phyloP scores from a whole-genome alignment of 148 eudicot species.

The Chenopodium berlandieri region DNA sequence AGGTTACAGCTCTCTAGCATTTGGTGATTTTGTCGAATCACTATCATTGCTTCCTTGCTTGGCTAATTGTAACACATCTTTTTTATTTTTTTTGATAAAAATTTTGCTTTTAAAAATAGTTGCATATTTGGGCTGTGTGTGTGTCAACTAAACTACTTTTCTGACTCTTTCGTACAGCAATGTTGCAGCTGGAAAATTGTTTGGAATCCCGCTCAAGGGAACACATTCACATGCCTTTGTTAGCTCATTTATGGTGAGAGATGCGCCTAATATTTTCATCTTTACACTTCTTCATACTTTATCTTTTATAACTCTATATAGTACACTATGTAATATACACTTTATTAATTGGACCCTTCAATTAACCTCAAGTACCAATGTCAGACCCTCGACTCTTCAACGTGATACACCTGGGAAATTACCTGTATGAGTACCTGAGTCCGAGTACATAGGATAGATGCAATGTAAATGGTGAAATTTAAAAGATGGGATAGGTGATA shows the following conservation, averaged over 20 bases:
- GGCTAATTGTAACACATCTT: background rate
- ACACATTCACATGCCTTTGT: slow-evolving; percentile 99
- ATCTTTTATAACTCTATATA: background rate
- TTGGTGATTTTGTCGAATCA: background rate
- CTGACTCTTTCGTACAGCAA: slow-evolving; percentile 53
- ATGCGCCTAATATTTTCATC: background rate
- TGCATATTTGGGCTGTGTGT: background rate
- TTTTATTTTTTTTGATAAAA: too few species aligned
- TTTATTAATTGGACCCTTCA: too few species aligned
- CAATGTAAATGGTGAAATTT: too few species aligned
- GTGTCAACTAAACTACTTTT: slow-evolving; percentile 17
- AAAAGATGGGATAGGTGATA: too few species aligned
- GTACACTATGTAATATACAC: background rate
- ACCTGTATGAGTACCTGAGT: too few species aligned
- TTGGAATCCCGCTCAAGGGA: slow-evolving; percentile 95
- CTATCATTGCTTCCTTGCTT: background rate
- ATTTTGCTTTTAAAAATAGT: too few species aligned
- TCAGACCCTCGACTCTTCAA: too few species aligned
- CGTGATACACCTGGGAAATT: too few species aligned
- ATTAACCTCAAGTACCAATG: background rate
- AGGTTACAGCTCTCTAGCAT: background rate
- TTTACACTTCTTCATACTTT: background rate
- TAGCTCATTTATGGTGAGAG: slow-evolving; percentile 79
- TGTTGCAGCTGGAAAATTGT: slow-evolving; percentile 90
- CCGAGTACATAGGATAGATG: too few species aligned